Percentiles rank a stretch among this genome's conserved stretches.
Conservation (phyloP, 2,329 filamentous ascomycete genomes). For the Botrytis galanthina region DNA sequence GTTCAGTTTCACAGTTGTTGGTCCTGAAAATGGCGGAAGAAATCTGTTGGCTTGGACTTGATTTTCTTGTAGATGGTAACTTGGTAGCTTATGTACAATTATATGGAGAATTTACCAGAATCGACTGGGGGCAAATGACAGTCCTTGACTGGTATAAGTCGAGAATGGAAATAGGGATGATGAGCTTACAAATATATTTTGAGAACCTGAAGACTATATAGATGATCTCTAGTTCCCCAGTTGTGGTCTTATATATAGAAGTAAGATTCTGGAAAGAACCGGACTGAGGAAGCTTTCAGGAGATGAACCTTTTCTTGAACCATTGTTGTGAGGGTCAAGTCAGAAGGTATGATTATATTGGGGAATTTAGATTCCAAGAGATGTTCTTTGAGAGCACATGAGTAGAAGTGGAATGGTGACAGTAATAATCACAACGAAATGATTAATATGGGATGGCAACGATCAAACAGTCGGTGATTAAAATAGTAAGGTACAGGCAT, state of each 20-base stretch:
- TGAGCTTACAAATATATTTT: accelerated
- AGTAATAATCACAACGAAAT: background rate
- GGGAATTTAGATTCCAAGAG: background rate
- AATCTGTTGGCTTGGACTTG: too few relatives aligned
- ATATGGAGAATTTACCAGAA: too few relatives aligned
- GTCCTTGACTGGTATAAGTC: too few relatives aligned
- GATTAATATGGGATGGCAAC: background rate
- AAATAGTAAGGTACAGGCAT: background rate
- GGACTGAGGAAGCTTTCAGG: background rate
- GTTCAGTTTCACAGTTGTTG: too few relatives aligned
- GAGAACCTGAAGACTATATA: background rate
- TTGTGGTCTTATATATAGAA: background rate
- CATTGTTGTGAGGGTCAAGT: background rate
- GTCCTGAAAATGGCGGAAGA: accelerated
- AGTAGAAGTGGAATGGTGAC: background rate
- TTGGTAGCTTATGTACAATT: too few relatives aligned
- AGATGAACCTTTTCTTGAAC: background rate
- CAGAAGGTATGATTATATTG: background rate
- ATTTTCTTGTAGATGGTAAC: too few relatives aligned
- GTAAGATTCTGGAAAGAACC: background rate
- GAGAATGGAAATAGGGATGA: too few relatives aligned
- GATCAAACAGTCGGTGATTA: background rate
- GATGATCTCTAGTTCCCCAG: accelerated
- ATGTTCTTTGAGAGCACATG: background rate
- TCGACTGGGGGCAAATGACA: too few relatives aligned